Evolutionary conservation across 768 basidiomycete species (phyloP).

Genomic region (Podaxis sp.): DNA sequence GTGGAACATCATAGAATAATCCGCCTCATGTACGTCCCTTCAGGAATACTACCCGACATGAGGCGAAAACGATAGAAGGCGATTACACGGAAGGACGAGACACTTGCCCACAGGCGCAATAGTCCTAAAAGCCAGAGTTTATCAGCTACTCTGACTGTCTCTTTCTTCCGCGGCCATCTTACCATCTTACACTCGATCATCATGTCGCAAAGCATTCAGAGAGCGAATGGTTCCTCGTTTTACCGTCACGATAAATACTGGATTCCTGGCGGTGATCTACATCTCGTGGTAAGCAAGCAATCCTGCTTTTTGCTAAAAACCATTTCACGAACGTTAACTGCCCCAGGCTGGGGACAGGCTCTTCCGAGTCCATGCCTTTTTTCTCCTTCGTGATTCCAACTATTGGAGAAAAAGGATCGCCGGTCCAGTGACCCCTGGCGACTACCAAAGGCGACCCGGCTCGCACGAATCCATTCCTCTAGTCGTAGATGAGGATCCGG

Average conservation of each 20-base stretch:
- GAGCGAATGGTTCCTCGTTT: neutral
- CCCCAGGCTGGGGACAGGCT: neutral
- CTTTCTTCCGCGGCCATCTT: neutral
- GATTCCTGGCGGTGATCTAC: neutral
- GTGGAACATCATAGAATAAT: neutral
- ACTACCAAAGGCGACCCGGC: neutral
- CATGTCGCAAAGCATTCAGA: neutral
- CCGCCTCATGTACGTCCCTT: neutral
- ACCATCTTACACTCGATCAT: neutral
- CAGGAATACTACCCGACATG: neutral
- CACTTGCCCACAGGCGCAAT: too few relatives aligned
- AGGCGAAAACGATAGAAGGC: neutral
- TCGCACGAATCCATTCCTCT: neutral
- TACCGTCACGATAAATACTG: neutral
- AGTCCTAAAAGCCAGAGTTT: too few relatives aligned
- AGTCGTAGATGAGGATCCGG: neutral
- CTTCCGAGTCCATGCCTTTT: neutral
- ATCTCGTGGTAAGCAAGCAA: neutral
- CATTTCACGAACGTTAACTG: neutral
- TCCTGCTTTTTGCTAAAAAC: neutral
- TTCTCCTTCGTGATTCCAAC: neutral
- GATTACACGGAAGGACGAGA: neutral
- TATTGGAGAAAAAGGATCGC: neutral
- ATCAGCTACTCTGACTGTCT: too few relatives aligned
- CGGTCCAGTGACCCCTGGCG: neutral